phyloP scores from a whole-genome alignment of 441 rosid genomes.

The Pelargonium hybrid region DNA sequence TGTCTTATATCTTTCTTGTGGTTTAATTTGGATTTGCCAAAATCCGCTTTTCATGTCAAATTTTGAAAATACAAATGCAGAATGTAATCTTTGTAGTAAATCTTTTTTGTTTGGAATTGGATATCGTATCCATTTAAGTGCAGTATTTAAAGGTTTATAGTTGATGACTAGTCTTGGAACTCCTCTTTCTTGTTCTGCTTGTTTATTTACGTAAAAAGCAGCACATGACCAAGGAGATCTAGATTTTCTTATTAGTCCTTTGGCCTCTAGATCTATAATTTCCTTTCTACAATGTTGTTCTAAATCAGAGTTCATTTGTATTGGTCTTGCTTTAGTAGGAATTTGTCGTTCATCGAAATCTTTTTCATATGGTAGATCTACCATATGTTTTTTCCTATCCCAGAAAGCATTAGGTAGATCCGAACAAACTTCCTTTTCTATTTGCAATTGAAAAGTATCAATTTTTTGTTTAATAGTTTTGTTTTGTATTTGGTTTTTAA shows the following conservation, averaged over 20 bases:
- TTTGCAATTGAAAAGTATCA: no score
- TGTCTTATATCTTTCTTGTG: background rate
- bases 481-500: no score
- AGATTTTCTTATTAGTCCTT: background rate
- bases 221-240: background rate
- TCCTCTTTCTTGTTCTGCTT: background rate
- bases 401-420: no score
- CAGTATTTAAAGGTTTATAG: background rate
- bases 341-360: no score
- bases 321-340: no score
- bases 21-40: background rate
- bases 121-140: background rate
- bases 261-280: background rate
- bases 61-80: background rate
- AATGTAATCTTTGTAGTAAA: background rate
- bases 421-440: no score
- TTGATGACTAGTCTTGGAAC: background rate
- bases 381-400: no score
- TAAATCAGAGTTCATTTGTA: no score
- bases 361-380: no score
- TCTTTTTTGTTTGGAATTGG: background rate
- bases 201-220: background rate
- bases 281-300: no score
- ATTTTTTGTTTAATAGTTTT: no score
- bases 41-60: background rate